Base-by-base conservation (phyloP, 2,329 filamentous ascomycete genomes). In the Massarina eburnea region DNA sequence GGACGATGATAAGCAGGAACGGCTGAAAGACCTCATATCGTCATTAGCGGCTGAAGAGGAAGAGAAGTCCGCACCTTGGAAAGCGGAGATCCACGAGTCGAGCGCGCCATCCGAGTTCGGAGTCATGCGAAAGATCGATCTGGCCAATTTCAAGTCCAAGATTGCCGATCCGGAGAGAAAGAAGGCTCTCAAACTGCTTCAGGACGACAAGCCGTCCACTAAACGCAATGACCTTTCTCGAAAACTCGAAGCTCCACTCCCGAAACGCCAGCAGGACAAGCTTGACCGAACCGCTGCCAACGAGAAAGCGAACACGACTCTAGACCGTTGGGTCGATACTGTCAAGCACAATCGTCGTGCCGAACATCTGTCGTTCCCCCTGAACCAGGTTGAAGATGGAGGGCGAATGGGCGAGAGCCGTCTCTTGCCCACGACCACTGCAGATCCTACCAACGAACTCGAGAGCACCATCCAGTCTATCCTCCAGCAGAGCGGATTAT, bases 311-410 rank as follows among this genome's bases (percentile, higher is more conserved):
- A 96, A 95, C 61, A 86, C 96, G 70, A 92, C 91, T 0, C 77
- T 99, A 20, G 84, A 89, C 52, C 84, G 90, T 59, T 99, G 94
- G 94, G 86, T 86, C 24, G 92, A 96, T 49, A 97, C 94, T 0
- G 91, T 99, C 62, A 95, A 96, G 73, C 84, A 89, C 24, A 96
- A 96, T 70, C 86, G 94, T 48, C 82, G 90, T 57, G 91, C 92
- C 1, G 94, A 97, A 53, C 90, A 96, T 68, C 76, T 99, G 10
- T 79, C 85, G 17, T 99, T 99, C 62, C 94, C 94, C 4, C 78
- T 97, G 0, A 80, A 86, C 2, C 86, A 90, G 59, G 86, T 85
- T 30, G 82, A 84, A 47, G 83, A 79, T 43, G 79, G 78, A 21
- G 82, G 83, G 17, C 70, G 76, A 9, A 67, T 79, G 35, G 83